Conservation (phyloP, 768 basidiomycete species). For the Naganishia vaughanmartiniae region DNA sequence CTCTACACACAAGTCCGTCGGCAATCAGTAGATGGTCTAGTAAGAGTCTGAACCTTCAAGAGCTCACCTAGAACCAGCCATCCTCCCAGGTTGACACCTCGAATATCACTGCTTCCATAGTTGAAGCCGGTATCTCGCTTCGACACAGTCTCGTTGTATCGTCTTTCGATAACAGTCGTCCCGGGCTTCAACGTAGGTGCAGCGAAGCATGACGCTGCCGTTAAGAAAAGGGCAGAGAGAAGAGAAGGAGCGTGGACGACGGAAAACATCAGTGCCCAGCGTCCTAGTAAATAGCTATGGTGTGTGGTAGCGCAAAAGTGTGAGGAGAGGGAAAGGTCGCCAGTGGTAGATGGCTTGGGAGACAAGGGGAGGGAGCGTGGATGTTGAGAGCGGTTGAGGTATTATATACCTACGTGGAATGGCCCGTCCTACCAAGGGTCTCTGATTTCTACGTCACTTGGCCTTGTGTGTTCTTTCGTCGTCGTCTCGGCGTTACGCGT, state of each 20-base stretch:
- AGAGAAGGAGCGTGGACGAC: not conserved
- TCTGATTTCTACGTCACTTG: no score
- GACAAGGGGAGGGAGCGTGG: no score
- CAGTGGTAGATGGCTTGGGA: no score
- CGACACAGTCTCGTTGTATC: constrained; percentile 21
- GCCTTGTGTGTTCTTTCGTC: no score
- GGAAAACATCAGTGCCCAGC: not conserved
- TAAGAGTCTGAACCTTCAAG: not conserved
- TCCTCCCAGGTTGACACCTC: constrained; percentile 36
- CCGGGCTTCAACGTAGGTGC: constrained; percentile 7
- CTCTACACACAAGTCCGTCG: constrained; percentile 31
- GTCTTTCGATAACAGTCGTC: constrained; percentile 8
- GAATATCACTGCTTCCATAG: constrained; percentile 45
- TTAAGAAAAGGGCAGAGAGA: not conserved
- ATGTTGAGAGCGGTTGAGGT: no score
- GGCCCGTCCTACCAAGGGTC: no score
- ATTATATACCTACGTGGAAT: no score
- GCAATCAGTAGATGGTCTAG: not conserved
- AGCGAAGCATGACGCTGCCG: constrained; percentile 8
- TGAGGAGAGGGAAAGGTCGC: not conserved
- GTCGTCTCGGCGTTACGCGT: no score
- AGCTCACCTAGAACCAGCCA: constrained; percentile 32
- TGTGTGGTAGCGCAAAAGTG: not conserved
- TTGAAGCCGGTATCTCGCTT: constrained; percentile 46
- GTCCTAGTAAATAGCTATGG: not conserved